phyloP scores from a whole-genome alignment of 2,329 filamentous ascomycete species.

The Penicillium decumbens region DNA sequence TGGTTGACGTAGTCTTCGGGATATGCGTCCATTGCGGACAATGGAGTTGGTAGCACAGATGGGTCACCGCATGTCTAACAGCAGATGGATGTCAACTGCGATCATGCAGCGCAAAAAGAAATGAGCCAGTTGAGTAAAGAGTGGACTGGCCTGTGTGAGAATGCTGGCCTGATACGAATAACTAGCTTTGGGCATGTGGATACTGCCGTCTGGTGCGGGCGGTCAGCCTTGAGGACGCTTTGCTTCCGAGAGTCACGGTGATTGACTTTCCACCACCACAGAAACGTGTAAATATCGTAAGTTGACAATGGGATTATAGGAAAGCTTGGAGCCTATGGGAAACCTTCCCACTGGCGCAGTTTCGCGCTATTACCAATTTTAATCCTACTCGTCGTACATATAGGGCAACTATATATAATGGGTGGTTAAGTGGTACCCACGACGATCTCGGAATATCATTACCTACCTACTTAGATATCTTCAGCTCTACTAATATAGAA shows the following conservation, averaged over 20 bases:
- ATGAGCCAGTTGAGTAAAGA: background rate
- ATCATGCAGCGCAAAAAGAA: background rate
- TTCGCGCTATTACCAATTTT: background rate
- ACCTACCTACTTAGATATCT: background rate
- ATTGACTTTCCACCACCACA: background rate
- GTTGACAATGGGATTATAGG: background rate
- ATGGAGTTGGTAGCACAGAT: constrained; percentile 16
- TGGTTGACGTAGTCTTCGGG: constrained; percentile 70
- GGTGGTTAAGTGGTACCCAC: background rate
- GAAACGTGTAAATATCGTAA: background rate
- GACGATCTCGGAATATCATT: background rate
- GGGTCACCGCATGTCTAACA: constrained; percentile 34
- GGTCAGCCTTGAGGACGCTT: constrained; percentile 1
- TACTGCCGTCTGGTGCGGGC: constrained; percentile 5
- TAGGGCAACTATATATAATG: background rate
- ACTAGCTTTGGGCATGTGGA: background rate
- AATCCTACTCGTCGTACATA: background rate
- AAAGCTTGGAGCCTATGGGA: background rate
- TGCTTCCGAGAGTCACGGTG: background rate
- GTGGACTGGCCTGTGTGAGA: background rate
- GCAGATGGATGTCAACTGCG: background rate
- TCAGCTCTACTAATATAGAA: too few species aligned
- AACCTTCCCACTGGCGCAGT: background rate
- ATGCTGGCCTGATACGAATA: background rate
- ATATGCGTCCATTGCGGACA: constrained; percentile 46